A percentile compares a stretch with the other conserved stretches of the same genome.
Conservation (phyloP, 495 filamentous ascomycete genomes). For the Penicillium steckii region DNA sequence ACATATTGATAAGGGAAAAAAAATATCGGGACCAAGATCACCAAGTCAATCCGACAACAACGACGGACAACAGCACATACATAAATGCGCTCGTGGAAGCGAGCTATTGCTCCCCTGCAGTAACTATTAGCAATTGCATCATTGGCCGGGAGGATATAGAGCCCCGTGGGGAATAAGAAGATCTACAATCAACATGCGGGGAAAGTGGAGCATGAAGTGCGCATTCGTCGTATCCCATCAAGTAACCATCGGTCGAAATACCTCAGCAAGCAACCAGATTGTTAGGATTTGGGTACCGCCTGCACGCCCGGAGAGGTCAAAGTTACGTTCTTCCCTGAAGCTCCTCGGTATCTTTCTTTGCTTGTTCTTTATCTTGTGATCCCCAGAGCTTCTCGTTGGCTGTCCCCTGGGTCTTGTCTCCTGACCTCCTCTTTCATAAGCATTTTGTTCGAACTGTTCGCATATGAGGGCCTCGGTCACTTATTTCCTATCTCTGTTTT, state of each 20-base stretch:
- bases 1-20: constrained; percentile 2
- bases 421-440: constrained; percentile 2
- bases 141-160: background rate
- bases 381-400: background rate
- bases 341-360: constrained; percentile 1
- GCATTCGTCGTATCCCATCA: background rate
- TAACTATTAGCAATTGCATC: background rate
- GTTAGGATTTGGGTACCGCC: background rate
- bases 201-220: background rate
- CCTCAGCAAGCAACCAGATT: background rate
- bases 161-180: background rate
- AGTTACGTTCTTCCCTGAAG: background rate
- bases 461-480: background rate
- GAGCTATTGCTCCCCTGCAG: background rate
- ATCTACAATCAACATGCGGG: constrained; percentile 2
- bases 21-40: background rate
- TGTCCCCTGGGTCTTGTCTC: background rate
- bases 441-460: background rate
- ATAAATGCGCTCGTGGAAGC: background rate
- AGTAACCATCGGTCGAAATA: background rate
- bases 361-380: background rate
- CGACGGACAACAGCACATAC: background rate
- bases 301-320: background rate
- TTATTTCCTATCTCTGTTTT: background rate
- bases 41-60: background rate